Conservation (phyloP, 2,329 filamentous ascomycete species). For the Colletotrichum noveboracense region DNA sequence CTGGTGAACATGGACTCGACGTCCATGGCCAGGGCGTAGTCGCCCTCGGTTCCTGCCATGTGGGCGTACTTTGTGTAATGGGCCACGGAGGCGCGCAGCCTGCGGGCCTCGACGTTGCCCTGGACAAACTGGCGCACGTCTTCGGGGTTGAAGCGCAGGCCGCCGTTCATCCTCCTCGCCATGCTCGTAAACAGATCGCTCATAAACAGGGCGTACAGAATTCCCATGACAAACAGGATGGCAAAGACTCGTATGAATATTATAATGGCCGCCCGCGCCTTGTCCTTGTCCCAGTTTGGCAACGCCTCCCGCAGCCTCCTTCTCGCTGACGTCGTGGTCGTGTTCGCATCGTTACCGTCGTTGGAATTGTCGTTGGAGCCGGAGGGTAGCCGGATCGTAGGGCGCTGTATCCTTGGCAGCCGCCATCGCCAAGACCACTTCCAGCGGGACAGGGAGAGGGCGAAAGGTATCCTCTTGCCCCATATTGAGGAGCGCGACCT, state of each 20-base stretch:
- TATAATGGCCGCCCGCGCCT: slow-evolving; percentile 50
- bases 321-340: slow-evolving; percentile 27
- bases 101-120: slow-evolving; percentile 70
- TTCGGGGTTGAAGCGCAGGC: slow-evolving; percentile 81
- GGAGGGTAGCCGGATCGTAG: slow-evolving; percentile 55
- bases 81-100: slow-evolving; percentile 74
- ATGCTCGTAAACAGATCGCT: slow-evolving; percentile 80
- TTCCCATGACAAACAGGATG: slow-evolving; percentile 73
- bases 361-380: slow-evolving; percentile 31
- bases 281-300: slow-evolving; percentile 18
- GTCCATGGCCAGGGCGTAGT: slow-evolving; percentile 84
- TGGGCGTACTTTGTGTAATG: slow-evolving; percentile 87
- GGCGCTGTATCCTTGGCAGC: slow-evolving; percentile 47
- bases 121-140: slow-evolving; percentile 79
- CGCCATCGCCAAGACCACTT: slow-evolving; percentile 60
- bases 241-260: slow-evolving; percentile 77
- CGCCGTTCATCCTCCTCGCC: slow-evolving; percentile 64
- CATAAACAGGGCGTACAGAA: slow-evolving; percentile 86
- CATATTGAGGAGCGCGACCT: slow-evolving; percentile 50
- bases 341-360: slow-evolving; percentile 25
- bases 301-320: slow-evolving; percentile 23
- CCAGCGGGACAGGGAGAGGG: slow-evolving; percentile 58
- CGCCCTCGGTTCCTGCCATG: slow-evolving; percentile 92
- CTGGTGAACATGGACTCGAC: slow-evolving; percentile 78
- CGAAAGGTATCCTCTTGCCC: slow-evolving; percentile 61